Base-by-base conservation (phyloP, 768 basidiomycete species). In the Lentinula detonsa region DNA sequence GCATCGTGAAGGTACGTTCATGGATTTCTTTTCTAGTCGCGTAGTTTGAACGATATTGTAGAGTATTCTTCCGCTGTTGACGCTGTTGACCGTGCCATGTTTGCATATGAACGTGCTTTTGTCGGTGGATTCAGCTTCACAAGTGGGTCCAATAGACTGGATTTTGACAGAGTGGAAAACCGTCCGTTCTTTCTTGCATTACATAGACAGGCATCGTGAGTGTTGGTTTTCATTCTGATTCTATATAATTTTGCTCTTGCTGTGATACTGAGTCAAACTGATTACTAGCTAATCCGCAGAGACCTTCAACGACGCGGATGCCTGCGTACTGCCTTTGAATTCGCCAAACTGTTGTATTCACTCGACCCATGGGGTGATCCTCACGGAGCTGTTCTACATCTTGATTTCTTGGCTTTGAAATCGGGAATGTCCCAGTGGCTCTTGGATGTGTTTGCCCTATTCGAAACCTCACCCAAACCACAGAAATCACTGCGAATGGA, bases 131-230 rank as follows among this genome's bases (percentile, higher is more conserved):
- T 95, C 78, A 92, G 83, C 65, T 87, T 97, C 72, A 86, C 92
- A 1, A 85, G 75, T 39, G 96, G 95, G 7, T 73, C 80, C 2
- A 90, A 90, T 62, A 83, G 95, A 10, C 82, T 99, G 2, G 93
- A 96, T 68, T 99, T 98, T 70, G 86, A 92, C 64, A 80, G 75
- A 11, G 90, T 97, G 10, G 95, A 98, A 73, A 98, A 96, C 66
- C 80, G 96, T 43, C 91, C 93, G 0, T 91, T 99, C 73, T 98
- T 90, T 75, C 83, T 96, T 6, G 94, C 91, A 1, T 63, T 97
- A 1, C 91, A 94, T 65, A 81, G 94, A 60, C 88, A 92, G 67
- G 81, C 95, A 2, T 82, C 85, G 90, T 94, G 71, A 56, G 55
- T 56, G 15, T 42, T 5, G 63, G 88, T 33, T 23, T 45, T 39